Percentiles rank a stretch among this genome's conserved stretches.
Evolutionary conservation across 768 basidiomycete genomes (phyloP).

Genomic region (Lactifluus echinatus): DNA sequence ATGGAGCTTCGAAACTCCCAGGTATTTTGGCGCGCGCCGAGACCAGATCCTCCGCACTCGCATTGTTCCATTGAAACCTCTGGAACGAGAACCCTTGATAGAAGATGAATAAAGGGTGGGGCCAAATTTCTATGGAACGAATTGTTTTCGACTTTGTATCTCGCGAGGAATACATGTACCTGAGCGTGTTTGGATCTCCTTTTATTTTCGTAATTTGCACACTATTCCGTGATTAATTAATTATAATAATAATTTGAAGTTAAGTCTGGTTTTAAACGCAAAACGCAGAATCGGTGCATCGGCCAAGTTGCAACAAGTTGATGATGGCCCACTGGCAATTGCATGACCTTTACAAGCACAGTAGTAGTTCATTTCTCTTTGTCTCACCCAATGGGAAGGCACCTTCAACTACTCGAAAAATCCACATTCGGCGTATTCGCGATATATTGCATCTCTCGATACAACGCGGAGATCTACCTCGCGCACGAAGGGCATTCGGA

Average conservation of each 20-base stretch:
- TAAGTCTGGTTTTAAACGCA: too few species aligned
- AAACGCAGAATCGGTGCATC: too few species aligned
- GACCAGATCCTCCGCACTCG: slow-evolving; percentile 35
- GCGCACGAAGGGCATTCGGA: slow-evolving; percentile 64
- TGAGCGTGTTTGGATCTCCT: too few species aligned
- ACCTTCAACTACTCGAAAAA: slow-evolving; percentile 49
- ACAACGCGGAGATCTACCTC: slow-evolving; percentile 52
- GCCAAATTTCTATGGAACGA: not conserved
- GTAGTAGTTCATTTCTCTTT: slow-evolving; percentile 48
- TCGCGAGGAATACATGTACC: not conserved
- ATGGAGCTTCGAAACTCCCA: slow-evolving; percentile 62
- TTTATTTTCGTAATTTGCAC: too few species aligned
- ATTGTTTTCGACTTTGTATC: not conserved
- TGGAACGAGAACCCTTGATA: slow-evolving; percentile 18
- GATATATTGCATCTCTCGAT: slow-evolving; percentile 68
- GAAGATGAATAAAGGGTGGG: slow-evolving; percentile 6
- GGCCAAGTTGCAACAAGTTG: not conserved
- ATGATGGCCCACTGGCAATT: not conserved
- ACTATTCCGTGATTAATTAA: too few species aligned
- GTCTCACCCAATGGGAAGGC: slow-evolving; percentile 42
- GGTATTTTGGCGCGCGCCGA: slow-evolving; percentile 56
- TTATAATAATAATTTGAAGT: not conserved
- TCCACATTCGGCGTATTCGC: slow-evolving; percentile 65
- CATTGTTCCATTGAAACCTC: slow-evolving; percentile 18
- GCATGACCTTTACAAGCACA: slow-evolving; percentile 26